phyloP scores from a whole-genome alignment of 2,329 filamentous ascomycete genomes.

The Neopestalotiopsis rosae region DNA sequence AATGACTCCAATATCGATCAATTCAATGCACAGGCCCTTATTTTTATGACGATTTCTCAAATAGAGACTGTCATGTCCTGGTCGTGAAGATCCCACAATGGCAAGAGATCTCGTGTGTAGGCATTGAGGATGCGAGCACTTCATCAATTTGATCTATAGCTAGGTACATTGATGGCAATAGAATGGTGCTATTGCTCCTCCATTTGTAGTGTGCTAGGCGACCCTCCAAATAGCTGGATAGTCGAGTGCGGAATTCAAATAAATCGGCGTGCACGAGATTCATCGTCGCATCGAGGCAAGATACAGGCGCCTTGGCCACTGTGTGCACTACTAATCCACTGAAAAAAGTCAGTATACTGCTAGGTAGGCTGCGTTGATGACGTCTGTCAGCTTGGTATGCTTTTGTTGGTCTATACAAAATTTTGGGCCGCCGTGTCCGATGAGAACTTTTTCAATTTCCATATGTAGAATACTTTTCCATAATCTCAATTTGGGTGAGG shows the following conservation, averaged over 20 bases:
- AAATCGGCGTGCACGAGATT: neutral
- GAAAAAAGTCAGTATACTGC: neutral
- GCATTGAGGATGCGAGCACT: neutral
- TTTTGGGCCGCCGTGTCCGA: neutral
- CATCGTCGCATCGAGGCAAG: neutral
- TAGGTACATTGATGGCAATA: neutral
- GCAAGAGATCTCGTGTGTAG: neutral
- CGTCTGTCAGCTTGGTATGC: neutral
- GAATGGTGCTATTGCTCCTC: too few relatives aligned
- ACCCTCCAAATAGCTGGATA: neutral
- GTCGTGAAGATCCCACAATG: neutral
- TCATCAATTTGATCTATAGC: neutral
- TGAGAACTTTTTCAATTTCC: neutral
- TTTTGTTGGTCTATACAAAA: neutral
- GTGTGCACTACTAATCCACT: neutral
- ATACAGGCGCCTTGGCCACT: neutral
- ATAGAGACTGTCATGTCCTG: neutral
- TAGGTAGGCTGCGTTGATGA: neutral
- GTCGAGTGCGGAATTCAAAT: neutral
- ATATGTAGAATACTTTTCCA: neutral
- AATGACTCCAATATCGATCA: neutral
- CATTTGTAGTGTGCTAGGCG: too few relatives aligned
- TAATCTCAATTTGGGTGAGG: neutral
- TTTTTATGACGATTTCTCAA: neutral
- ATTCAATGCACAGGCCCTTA: neutral